Base-by-base conservation (phyloP, 2,329 filamentous ascomycete species). In the Botryotinia globosa region DNA sequence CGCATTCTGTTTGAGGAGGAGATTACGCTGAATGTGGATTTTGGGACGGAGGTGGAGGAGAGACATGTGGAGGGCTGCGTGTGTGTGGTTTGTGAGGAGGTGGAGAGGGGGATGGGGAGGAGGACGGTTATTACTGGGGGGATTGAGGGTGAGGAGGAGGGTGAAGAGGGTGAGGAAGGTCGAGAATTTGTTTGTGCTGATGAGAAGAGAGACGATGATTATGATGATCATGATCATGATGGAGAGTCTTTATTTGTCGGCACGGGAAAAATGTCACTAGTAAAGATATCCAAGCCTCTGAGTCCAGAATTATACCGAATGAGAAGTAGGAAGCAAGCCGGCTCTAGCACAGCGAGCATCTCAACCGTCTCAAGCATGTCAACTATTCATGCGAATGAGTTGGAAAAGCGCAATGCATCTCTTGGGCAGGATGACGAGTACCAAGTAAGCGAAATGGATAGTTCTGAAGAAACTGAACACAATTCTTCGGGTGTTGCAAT, bases 11-110 rank as follows among this genome's bases (percentile, higher is more conserved):
- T 39, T 12, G 48, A 56, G 22, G n/a, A 56, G 37, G 18, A 42
- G 7, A 67, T 67, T 16, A 67, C 65, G 25, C 10, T 67, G 7
- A 67, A 67, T 67, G 65, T 67, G 48, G 65, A 67, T 56, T 67
- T 67, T 39, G 48, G 65, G 14, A 67, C 65, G 2, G 25, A 5
- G 3, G 6, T 39, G 14, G 65, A 67, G n/a, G 65, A 42, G 18
- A 67, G 65, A 42, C 65, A 67, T 42, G 39, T 51, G 1, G 34
- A 67, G 16, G 25, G 8, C 14, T 67, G 65, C 18, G 34, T 56
- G 20, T 67, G 65, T 56, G 48, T 56, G 9, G 48, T 56, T 32
- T 67, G 65, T 67, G 39, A 10, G n/a, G 37, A 56, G 39, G 48
- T 67, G 9, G 65, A 67, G 48, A 56, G 48, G 6, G 39, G 39